phyloP scores from a whole-genome alignment of 179 eudicot genomes.

The Gypsophila paniculata region DNA sequence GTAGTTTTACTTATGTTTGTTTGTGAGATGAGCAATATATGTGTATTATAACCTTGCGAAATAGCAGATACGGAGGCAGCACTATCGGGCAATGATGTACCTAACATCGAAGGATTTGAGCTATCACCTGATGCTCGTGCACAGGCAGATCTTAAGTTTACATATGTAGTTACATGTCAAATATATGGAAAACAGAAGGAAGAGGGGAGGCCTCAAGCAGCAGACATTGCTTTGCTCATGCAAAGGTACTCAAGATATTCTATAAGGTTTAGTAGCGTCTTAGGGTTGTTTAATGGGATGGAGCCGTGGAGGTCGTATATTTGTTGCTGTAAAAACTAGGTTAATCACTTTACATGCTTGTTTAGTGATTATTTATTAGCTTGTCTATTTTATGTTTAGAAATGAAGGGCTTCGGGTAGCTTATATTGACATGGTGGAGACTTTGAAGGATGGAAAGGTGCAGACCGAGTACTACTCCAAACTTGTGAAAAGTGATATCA shows the following conservation, averaged over 20 bases:
- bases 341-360: slow-evolving; percentile 9
- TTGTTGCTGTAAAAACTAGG: background rate
- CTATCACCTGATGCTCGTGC: slow-evolving; percentile 96
- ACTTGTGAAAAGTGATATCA: slow-evolving; percentile 93
- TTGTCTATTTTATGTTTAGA: slow-evolving; percentile 33
- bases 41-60: slow-evolving; percentile 12
- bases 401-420: slow-evolving; percentile 99
- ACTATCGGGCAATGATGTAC: slow-evolving; percentile 42
- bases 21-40: background rate
- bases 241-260: slow-evolving; percentile 53
- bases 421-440: slow-evolving; percentile 81
- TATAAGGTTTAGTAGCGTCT: background rate
- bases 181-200: slow-evolving; percentile 98
- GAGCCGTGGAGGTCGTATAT: background rate
- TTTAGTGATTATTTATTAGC: background rate
- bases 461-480: slow-evolving; percentile 82
- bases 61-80: slow-evolving; percentile 66
- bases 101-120: slow-evolving; percentile 73
- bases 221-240: slow-evolving; percentile 93
- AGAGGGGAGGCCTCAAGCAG: slow-evolving; percentile 92
- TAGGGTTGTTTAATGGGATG: background rate
- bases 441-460: slow-evolving; percentile 76
- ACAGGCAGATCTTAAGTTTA: slow-evolving; percentile 91
- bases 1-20: background rate
- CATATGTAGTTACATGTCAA: slow-evolving; percentile 96